Evolutionary conservation across 2,329 filamentous ascomycete genomes (phyloP), one percentile per base, ranked within the genome.

Genomic region (Herpotrichia juniperi): DNA sequence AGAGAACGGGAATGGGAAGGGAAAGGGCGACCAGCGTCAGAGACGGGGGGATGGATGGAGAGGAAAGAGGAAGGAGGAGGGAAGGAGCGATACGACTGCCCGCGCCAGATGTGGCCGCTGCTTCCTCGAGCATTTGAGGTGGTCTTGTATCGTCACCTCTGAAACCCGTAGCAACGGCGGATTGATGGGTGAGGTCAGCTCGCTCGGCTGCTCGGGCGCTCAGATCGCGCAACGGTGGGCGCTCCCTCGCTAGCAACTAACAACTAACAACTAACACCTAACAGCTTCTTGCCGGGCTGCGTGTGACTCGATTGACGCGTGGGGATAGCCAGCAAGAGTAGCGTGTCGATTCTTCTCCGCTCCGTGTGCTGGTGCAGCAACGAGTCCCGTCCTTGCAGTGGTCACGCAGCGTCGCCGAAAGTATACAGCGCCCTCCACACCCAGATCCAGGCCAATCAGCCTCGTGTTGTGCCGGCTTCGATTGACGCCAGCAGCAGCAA

Each of bases 311-410:
- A 14, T 7, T 42, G 37, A 47, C 37, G 43, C 43, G 37, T 47
- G 44, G 49, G 48, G 48, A 50, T 39, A 37, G 48, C 48, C 48
- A 50, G 48, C 48, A 35, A 5, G 37, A 19, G 43, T 42, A 50
- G 48, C 26, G 40, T 37, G 17, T n/a, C 21, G 26, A n/a, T 34
- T 10, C 31, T n/a, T 34, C 31, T 34, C n/a, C n/a, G 11, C 31
- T 34, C 31, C 5, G 34, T 12, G 34, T 37, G 34, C 17, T 4
- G 4, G 34, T 21, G 34, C 16, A 21, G 12, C 12, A 12, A 11
- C 32, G 34, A 28, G 34, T 24, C 28, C 40, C 48, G 28, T 35
- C 40, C 40, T 39, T 43, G 39, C 46, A 43, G 25, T 26, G 31
- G 28, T 46, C 43, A 46, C 43, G 43, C 43, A 46, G 30, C 16